Base-by-base conservation (phyloP, 495 filamentous ascomycete genomes). In the Aspergillus cristatus region DNA sequence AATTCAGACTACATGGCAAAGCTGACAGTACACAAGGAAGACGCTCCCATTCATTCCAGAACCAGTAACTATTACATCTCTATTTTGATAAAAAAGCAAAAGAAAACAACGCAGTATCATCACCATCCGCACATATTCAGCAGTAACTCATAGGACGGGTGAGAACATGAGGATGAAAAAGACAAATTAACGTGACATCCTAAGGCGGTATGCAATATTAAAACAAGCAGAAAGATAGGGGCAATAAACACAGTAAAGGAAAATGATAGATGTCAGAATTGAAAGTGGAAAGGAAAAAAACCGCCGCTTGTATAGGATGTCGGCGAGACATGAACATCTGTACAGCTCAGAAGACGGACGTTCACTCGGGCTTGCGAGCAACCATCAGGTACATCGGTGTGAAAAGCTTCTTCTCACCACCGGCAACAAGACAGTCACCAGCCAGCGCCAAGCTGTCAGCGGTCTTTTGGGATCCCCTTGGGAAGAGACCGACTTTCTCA, bases 371-470 rank as follows among this genome's bases (percentile, higher is more conserved):
- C 71, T 98, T 98, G 65, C 87, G 77, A 26, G 76, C 91, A 40
- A 98, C 79, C 91, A 98, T 96, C 58, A 98, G 68, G 70, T 96
- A 97, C 91, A 98, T 98, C 26, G 91, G 91, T 0, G 91, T 98
- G 68, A 98, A 98, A 13, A 98, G 74, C 55, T 94, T 84, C 73
- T 86, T 76, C 72, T 84, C 80, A 26, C 78, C 91, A 63, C 91
- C 91, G 32, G 81, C 86, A 6, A 95, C 91, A 37, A 98, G 70
- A 44, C 78, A 83, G 58, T 97, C 93, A 16, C 76, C 91, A 14
- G 84, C 91, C 41, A 78, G 41, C 7, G 82, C 88, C 44, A 98
- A 65, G 47, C 81, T 83, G 63, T 96, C 84, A 12, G 91, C 91
- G 26, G 93, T 96, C 78, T 94, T 96, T 69, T 89, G 86, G 37